Conservation (phyloP, 73 alveolate genomes). For the Durusdinium trenchii region DNA sequence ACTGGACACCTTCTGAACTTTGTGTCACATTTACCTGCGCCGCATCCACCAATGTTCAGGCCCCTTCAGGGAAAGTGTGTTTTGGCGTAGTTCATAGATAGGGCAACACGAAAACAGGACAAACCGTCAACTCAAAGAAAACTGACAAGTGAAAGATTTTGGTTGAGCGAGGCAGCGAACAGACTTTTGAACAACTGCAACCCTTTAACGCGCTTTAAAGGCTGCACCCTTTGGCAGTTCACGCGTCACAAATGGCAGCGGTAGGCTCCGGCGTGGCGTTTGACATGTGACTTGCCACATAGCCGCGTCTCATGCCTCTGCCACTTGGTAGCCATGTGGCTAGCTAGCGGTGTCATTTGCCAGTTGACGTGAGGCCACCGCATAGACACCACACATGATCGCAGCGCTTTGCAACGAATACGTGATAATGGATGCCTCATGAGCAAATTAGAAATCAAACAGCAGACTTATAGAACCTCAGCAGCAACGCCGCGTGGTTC, state of each 20-base stretch:
- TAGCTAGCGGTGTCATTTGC: background rate
- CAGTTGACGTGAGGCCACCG: background rate
- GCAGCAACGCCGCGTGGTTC: too few species aligned
- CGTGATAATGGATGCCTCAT: too few species aligned
- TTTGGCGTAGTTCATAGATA: too few species aligned
- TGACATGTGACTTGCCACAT: background rate
- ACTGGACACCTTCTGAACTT: background rate
- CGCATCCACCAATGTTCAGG: background rate
- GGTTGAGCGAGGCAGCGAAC: too few species aligned
- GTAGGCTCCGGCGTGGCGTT: background rate
- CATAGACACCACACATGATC: conserved; percentile 29
- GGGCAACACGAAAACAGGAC: too few species aligned
- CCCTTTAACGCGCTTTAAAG: background rate
- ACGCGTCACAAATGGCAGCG: background rate
- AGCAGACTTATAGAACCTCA: too few species aligned
- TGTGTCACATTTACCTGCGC: background rate
- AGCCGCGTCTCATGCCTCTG: background rate
- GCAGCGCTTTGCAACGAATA: too few species aligned
- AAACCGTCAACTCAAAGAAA: too few species aligned
- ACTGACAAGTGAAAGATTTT: too few species aligned
- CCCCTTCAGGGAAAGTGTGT: background rate
- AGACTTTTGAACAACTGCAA: background rate
- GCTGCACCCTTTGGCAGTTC: background rate
- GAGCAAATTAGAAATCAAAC: too few species aligned
- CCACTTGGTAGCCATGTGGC: background rate